Conservation (phyloP, 306 rosid genomes). For the Sindora glabra region DNA sequence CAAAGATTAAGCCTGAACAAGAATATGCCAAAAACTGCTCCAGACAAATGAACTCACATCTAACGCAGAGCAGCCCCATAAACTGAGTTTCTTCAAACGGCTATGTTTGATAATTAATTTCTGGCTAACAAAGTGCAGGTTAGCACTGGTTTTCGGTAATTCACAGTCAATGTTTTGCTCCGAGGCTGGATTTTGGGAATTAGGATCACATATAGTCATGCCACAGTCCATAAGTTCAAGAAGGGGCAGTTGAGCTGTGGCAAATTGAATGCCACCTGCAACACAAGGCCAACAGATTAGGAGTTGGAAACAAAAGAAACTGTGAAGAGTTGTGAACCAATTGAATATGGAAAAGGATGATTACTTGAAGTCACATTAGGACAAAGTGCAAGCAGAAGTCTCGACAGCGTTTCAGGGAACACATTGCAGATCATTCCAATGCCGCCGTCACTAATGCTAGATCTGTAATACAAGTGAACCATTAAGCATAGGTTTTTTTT, state of each 20-base stretch:
- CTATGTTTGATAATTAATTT: constrained; percentile 82
- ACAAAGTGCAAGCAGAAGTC: constrained; percentile 92
- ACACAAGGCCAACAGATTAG: constrained; percentile 10
- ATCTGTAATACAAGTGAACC: constrained; percentile 42
- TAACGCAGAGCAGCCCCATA: constrained; percentile 96
- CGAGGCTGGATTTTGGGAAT: constrained; percentile 27
- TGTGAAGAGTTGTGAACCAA: background rate
- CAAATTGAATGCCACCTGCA: constrained; percentile 93
- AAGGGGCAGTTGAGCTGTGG: constrained; percentile 79
- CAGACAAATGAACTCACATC: constrained; percentile 53
- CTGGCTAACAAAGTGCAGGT: constrained; percentile 53
- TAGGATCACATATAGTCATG: constrained; percentile 78
- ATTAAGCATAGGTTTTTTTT: constrained; percentile 12
- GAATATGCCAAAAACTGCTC: background rate
- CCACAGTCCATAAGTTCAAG: constrained; percentile 99
- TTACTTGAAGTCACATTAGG: constrained; percentile 95
- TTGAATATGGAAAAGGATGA: background rate
- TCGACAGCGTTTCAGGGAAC: constrained; percentile 66
- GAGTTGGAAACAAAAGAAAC: constrained; percentile 2
- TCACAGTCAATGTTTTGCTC: constrained; percentile 27
- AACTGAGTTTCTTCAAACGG: constrained; percentile 76
- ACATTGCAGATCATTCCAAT: constrained; percentile 91
- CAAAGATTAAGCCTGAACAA: constrained; percentile 4
- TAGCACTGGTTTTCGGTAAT: constrained; percentile 26
- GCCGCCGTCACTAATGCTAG: constrained; percentile 90